Evolutionary conservation across 148 eudicot species (phyloP), one percentile per base, ranked within the genome.

Genomic region (Rhododendron henanense): DNA sequence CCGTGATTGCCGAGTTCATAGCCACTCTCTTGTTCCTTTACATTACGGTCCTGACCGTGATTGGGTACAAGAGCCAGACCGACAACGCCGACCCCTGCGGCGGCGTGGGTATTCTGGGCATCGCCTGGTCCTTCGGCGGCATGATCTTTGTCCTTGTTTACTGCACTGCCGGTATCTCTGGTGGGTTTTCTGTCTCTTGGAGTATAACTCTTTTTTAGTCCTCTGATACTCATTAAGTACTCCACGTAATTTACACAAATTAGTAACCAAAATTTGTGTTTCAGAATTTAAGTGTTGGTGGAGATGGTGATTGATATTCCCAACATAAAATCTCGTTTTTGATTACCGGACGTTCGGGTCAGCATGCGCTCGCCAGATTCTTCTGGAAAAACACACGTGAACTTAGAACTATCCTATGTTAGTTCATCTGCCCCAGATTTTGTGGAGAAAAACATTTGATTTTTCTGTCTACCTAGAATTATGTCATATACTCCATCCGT

Each of bases 21-120:
- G 92, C 92, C 3, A 90, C 90, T 1, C 82, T 90, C 4, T 63
- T 90, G 33, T 90, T 90, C 85, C 90, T 90, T 23, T 90, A 90
- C 88, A 83, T 90, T 53, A 85, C 89, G 2, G 87, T 90, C 10
- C 37, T 85, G n/a, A 90, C 92, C 14, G 90, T 90, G 15, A 90
- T 90, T 5, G 92, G 90, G 0, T 88, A 90, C 89, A 88, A 86
- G 65, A 87, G 88, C 89, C 88, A 88, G 57, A 31, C 81, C 31
- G 89, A 87, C 35, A 77, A 55, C 47, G 47, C 48, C 10, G 81
- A 86, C 67, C 57, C 71, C 3, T 86, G 88, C n/a, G 85, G 50
- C 82, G 88, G 88, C 41, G 88, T 86, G 16, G 88, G 88, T 2
- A 86, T 86, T 16, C 76, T 86, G 14, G 88, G 88, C 31, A 86